These are phyloP conservation scores for Cryptococcus sp. DNA, from an alignment of 1,284 basidiomycete genomes.

Conservation along the genomic window DNA sequence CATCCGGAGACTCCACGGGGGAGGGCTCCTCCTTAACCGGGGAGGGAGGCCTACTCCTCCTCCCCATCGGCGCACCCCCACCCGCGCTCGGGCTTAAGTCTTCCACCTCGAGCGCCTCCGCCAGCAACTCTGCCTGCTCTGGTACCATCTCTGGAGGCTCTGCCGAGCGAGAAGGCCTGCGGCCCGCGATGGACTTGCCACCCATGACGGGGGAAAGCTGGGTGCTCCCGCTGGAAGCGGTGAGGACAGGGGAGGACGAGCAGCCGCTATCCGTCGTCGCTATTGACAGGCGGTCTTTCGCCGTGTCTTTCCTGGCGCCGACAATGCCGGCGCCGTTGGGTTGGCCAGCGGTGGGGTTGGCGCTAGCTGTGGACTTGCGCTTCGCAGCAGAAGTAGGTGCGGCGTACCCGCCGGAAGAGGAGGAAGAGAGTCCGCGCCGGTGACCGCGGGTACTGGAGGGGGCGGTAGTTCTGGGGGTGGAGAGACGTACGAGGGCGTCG, in stretches of 20 bases:
- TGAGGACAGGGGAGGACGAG: slow-evolving; percentile 12
- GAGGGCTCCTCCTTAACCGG: slow-evolving; percentile 36
- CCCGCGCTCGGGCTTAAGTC: neutral
- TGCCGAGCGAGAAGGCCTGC: slow-evolving; percentile 29
- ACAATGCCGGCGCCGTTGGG: neutral
- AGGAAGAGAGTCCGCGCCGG: slow-evolving; percentile 32
- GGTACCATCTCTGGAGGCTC: slow-evolving; percentile 32
- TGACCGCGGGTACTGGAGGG: slow-evolving; percentile 39
- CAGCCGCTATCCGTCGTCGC: slow-evolving; percentile 17
- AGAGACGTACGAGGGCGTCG: slow-evolving; percentile 53
- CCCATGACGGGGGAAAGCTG: slow-evolving; percentile 15
- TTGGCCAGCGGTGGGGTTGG: slow-evolving; percentile 4
- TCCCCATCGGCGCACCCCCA: neutral
- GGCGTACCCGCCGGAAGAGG: slow-evolving; percentile 23
- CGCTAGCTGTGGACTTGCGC: slow-evolving; percentile 15
- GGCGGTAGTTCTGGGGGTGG: slow-evolving; percentile 41
- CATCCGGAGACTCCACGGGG: neutral
- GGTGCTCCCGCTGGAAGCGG: slow-evolving; percentile 4
- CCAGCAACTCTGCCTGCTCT: slow-evolving; percentile 19
- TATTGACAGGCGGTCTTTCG: slow-evolving; percentile 23
- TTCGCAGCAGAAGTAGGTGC: slow-evolving; percentile 6
- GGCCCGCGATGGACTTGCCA: slow-evolving; percentile 12
- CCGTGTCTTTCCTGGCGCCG: neutral
- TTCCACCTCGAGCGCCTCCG: slow-evolving; percentile 1
- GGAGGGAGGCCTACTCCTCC: slow-evolving; percentile 28